phyloP scores from a whole-genome alignment of 306 rosid species.

The Prunus persica region Prunus_persica_NCBIv2 NC_034010.1:21023001-21023500 shows the following conservation, averaged over 20 bases:
- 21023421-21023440: background rate
- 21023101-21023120: background rate
- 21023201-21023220: background rate
- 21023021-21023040: too few species aligned
- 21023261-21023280: background rate
- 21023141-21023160: background rate
- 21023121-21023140: background rate
- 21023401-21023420: background rate
- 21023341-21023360: too few species aligned
- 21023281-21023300: constrained; percentile 1
- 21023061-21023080: background rate
- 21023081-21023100: background rate
- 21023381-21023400: background rate
- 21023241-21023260: background rate
- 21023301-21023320: background rate
- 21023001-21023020: too few species aligned
- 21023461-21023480: background rate
- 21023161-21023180: background rate
- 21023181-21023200: background rate
- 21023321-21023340: too few species aligned
- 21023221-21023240: background rate
- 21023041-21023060: background rate
- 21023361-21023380: too few species aligned
- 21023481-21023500: background rate
- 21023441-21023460: background rate